Conservation (phyloP, 2,329 filamentous ascomycete species). For the Colletotrichum cuscutae region DNA sequence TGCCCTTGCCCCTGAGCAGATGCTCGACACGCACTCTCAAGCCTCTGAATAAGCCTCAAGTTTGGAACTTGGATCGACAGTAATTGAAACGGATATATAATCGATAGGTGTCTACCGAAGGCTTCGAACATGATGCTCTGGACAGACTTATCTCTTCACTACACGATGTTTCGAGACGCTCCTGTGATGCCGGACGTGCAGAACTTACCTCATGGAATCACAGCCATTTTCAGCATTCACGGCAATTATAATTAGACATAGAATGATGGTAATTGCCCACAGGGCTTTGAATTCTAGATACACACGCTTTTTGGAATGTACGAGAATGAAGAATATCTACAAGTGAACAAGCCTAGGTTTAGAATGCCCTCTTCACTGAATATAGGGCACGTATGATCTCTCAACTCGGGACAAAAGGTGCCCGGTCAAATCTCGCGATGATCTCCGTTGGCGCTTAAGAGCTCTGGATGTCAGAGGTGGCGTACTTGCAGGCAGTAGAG, state of each 20-base stretch:
- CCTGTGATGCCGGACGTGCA: too few species aligned
- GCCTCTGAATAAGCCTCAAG: too few species aligned
- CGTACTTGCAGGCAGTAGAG: slow-evolving; percentile 31
- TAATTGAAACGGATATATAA: too few species aligned
- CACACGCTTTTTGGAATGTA: slow-evolving; percentile 14
- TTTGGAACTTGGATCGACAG: too few species aligned
- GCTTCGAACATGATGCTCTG: too few species aligned
- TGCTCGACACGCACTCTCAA: too few species aligned
- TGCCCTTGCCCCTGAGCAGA: too few species aligned
- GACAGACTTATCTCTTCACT: too few species aligned
- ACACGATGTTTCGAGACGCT: too few species aligned
- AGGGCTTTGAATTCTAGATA: slow-evolving; percentile 19
- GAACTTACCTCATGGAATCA: too few species aligned
- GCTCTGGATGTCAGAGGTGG: slow-evolving; percentile 15
- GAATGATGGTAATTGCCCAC: slow-evolving; percentile 10
- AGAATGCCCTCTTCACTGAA: not conserved
- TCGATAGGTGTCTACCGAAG: too few species aligned
- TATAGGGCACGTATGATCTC: not conserved
- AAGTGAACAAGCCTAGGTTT: slow-evolving; percentile 26
- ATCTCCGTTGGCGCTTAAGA: not conserved
- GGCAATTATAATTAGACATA: not conserved
- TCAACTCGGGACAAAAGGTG: not conserved
- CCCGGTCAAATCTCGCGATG: not conserved
- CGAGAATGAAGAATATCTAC: slow-evolving; percentile 25
- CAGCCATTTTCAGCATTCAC: too few species aligned